phyloP scores from a whole-genome alignment of 1,139 yeast species.

The Hyphopichia pseudoburtonii region DNA sequence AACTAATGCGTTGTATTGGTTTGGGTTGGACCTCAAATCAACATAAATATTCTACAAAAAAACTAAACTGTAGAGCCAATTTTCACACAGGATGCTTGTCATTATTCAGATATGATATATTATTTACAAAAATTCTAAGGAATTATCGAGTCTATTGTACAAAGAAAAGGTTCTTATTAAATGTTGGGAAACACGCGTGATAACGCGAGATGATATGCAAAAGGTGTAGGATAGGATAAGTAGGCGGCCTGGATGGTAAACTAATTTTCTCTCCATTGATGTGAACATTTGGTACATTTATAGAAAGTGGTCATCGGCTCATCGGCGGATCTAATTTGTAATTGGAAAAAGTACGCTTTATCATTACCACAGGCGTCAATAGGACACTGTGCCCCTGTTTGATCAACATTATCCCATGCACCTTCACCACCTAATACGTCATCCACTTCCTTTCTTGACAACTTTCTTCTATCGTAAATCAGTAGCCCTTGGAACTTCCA shows the following conservation, averaged over 20 bases:
- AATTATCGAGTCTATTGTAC: too few species aligned
- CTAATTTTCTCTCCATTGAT: constrained; percentile 96
- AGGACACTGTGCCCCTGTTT: constrained; percentile 87
- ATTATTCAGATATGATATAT: too few species aligned
- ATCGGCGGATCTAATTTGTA: constrained; percentile 92
- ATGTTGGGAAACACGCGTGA: background rate
- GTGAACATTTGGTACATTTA: constrained; percentile 87
- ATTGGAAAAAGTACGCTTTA: constrained; percentile 94
- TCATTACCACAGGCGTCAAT: constrained; percentile 80
- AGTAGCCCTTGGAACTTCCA: constrained; percentile 82
- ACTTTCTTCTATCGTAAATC: constrained; percentile 78
- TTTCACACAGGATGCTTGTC: too few species aligned
- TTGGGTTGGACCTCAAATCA: constrained; percentile 15
- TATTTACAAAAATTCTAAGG: background rate
- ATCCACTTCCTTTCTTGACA: constrained; percentile 88
- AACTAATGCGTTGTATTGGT: constrained; percentile 19
- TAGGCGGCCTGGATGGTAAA: too few species aligned
- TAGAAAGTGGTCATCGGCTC: constrained; percentile 96
- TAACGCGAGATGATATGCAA: too few species aligned
- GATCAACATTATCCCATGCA: constrained; percentile 98
- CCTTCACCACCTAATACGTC: constrained; percentile 97
- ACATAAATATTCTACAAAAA: too few species aligned
- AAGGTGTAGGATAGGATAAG: too few species aligned
- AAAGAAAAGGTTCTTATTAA: background rate
- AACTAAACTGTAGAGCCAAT: too few species aligned